Base-by-base conservation (phyloP, 2,329 filamentous ascomycete genomes). In the Pseudogymnoascus sp. region DNA sequence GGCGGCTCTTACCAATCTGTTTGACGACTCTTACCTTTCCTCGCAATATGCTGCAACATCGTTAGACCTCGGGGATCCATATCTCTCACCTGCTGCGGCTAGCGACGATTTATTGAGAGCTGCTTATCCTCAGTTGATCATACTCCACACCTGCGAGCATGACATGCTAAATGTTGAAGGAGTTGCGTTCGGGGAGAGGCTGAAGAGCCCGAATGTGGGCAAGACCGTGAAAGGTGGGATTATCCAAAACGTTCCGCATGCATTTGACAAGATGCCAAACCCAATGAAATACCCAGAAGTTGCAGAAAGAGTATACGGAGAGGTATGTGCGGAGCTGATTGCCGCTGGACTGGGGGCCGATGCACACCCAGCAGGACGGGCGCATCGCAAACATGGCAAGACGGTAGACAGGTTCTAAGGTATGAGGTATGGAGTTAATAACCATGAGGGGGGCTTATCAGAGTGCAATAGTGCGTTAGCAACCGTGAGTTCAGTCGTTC, bases 251-350 rank as follows among this genome's bases (percentile, higher is more conserved):
- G 84, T 85, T 21, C 79, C 80, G 29, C 86, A 88, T 69, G 85
- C 80, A 0, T 89, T 86, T 80, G 86, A 89, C 68, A 89, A 88
- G 73, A 81, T 81, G 29, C 84, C 85, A 0, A 87, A 86, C 68
- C 84, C 84, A 4, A 70, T 83, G 25, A 78, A 77, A 61, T 73
- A 73, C 39, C 70, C 71, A 2, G 66, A 70, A 44, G 62, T 60
- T 0, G 71, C 71, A 1, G 69, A 73, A 44, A 61, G 65, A 33
- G 71, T 69, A 44, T 73, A 73, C 59, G 33, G 51, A 1, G 71
- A 73, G 60, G 71, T 70, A 1, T 73, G 71, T 61, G 66, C 69
- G 10, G 67, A 72, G 15, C 48, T 73, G 8, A 67, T 55, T 33
- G 48, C 48, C 10, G 48, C 48, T 7, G 25, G 25, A 55, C 12